A percentile compares a stretch with the other conserved stretches of the same genome.
Evolutionary conservation across 2,329 filamentous ascomycete genomes (phyloP).

Genomic region (Talaromyces sp.): DNA sequence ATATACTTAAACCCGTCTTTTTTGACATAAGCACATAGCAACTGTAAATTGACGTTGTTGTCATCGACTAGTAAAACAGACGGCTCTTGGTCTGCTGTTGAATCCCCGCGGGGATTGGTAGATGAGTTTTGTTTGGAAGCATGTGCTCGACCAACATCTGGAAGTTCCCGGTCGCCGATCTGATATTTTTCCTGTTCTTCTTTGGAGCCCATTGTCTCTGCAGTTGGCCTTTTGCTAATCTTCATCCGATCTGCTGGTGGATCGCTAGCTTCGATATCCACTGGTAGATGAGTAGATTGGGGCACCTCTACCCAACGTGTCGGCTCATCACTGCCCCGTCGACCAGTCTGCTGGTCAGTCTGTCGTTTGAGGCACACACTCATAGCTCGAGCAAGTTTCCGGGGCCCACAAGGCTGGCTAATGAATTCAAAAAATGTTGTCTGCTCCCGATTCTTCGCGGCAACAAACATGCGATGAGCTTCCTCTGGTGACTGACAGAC

Average conservation of each 20-base stretch:
- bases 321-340: conserved; percentile 5
- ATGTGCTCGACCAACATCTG: conserved; percentile 5
- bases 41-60: conserved; percentile 39
- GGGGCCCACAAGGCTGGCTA: conserved; percentile 38
- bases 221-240: conserved; percentile 26
- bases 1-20: conserved; percentile 33
- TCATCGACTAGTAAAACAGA: conserved; percentile 41
- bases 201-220: conserved; percentile 24
- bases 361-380: conserved; percentile 26
- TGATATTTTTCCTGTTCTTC: conserved; percentile 16
- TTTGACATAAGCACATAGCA: conserved; percentile 35
- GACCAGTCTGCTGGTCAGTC: conserved; percentile 2
- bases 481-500: conserved; percentile 30
- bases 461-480: conserved; percentile 25
- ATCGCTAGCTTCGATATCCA: conserved; percentile 19
- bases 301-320: conserved; percentile 28
- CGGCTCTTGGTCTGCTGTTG: neutral
- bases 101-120: neutral
- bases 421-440: conserved; percentile 33
- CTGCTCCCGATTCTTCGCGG: conserved; percentile 5
- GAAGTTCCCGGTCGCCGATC: conserved; percentile 20
- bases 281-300: conserved; percentile 20
- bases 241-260: conserved; percentile 23
- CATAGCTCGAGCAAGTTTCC: conserved; percentile 37
- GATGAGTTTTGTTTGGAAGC: neutral